These are phyloP conservation scores for Aspergillus intermedius DNA, from an alignment of 2,329 filamentous ascomycete species.

Conservation along the genomic window DNA sequence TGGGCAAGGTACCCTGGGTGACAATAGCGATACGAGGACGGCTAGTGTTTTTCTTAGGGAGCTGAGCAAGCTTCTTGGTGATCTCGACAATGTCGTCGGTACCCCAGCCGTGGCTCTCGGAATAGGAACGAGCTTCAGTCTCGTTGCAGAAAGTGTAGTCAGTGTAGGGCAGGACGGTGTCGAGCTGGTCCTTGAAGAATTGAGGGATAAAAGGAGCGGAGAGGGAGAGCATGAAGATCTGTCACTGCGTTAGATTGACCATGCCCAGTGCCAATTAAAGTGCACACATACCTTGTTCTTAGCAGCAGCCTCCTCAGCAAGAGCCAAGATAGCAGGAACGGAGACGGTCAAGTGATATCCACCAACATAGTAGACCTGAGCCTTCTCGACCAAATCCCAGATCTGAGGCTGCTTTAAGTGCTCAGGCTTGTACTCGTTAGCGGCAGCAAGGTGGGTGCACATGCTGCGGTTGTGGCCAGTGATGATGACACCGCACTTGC, in stretches of 20 bases:
- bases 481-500: constrained; percentile 92
- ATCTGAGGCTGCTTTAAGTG: constrained; percentile 87
- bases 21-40: constrained; percentile 81
- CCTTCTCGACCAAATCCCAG: constrained; percentile 85
- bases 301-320: constrained; percentile 80
- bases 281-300: constrained; percentile 65
- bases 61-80: constrained; percentile 73
- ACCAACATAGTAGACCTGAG: constrained; percentile 85
- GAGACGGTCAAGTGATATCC: constrained; percentile 97
- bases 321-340: constrained; percentile 79
- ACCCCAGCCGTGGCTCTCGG: constrained; percentile 68
- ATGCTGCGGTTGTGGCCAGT: constrained; percentile 93
- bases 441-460: constrained; percentile 90
- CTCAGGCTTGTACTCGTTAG: constrained; percentile 93
- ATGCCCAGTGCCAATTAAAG: not conserved
- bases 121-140: constrained; percentile 84
- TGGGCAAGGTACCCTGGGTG: constrained; percentile 90
- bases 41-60: constrained; percentile 86
- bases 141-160: constrained; percentile 97
- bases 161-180: constrained; percentile 81
- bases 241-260: constrained; percentile 4
- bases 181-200: constrained; percentile 95
- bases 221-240: constrained; percentile 78
- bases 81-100: constrained; percentile 77
- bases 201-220: constrained; percentile 93